phyloP scores from a whole-genome alignment of 139 green algal species.

The Tetradesmus lagerheimii region DNA sequence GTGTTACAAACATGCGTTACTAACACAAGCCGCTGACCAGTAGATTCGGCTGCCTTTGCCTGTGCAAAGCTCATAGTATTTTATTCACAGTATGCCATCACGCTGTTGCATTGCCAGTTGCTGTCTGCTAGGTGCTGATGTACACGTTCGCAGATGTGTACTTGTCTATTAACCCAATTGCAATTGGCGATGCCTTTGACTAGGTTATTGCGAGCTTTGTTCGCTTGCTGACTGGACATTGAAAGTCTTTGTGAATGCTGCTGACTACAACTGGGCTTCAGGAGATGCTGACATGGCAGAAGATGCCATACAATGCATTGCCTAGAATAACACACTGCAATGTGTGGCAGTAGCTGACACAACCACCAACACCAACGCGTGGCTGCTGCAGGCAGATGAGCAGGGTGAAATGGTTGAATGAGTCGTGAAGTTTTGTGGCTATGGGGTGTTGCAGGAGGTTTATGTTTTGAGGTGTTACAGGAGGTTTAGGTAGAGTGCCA shows the following conservation, averaged over 20 bases:
- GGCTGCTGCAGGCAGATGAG: neutral
- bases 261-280: neutral
- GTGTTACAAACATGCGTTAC: neutral
- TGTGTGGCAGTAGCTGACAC: neutral
- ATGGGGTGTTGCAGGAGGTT: too few species aligned
- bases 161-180: neutral
- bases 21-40: too few species aligned
- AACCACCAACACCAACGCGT: neutral
- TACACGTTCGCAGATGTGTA: too few species aligned
- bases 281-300: neutral
- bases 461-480: too few species aligned
- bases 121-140: too few species aligned
- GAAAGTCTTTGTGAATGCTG: neutral
- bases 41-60: neutral
- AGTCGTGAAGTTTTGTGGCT: neutral
- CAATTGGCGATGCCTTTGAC: neutral
- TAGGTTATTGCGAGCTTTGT: neutral
- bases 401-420: neutral
- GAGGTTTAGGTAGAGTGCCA: too few species aligned
- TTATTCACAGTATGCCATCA: neutral
- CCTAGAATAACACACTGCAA: neutral
- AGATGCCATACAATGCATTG: neutral
- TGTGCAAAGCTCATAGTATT: neutral
- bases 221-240: too few species aligned
- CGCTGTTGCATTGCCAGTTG: neutral